Percentiles rank a stretch among this genome's conserved stretches.
phyloP scores from a whole-genome alignment of 148 eudicot genomes.

The Diospyros lotus region DNA sequence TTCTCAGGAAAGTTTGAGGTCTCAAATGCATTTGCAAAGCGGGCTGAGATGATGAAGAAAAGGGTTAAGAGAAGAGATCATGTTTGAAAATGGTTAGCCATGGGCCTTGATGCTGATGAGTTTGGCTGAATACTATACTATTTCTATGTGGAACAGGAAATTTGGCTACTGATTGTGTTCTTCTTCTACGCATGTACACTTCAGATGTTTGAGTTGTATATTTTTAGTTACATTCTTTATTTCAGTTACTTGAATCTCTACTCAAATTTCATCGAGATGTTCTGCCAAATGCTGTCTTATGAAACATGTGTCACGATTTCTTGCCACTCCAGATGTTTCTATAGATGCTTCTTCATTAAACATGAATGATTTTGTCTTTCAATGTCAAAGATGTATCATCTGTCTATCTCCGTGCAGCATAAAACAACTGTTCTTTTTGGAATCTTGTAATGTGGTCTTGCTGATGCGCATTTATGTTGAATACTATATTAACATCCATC shows the following conservation, averaged over 20 bases:
- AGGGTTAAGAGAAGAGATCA: conserved; percentile 25
- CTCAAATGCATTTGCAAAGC: conserved; percentile 50
- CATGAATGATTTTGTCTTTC: too few relatives aligned
- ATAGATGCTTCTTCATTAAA: not conserved
- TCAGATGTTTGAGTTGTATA: not conserved
- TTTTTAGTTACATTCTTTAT: not conserved
- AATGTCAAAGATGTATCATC: not conserved
- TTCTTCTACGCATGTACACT: not conserved
- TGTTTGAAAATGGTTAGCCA: conserved; percentile 3
- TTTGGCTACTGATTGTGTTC: not conserved
- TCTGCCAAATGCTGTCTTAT: not conserved
- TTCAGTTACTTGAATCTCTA: not conserved
- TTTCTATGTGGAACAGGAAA: not conserved
- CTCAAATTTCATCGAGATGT: not conserved
- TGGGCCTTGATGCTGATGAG: not conserved
- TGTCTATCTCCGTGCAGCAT: not conserved
- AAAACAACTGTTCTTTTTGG: not conserved
- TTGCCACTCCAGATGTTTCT: not conserved
- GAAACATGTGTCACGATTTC: not conserved
- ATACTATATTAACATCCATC: too few relatives aligned
- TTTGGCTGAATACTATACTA: not conserved
- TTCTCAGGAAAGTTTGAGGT: conserved; percentile 62
- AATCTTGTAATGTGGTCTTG: not conserved
- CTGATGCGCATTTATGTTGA: too few relatives aligned
- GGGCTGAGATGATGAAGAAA: conserved; percentile 61